Base-by-base conservation (phyloP, 2,329 filamentous ascomycete species). In the Curvularia eragrostidis region DNA sequence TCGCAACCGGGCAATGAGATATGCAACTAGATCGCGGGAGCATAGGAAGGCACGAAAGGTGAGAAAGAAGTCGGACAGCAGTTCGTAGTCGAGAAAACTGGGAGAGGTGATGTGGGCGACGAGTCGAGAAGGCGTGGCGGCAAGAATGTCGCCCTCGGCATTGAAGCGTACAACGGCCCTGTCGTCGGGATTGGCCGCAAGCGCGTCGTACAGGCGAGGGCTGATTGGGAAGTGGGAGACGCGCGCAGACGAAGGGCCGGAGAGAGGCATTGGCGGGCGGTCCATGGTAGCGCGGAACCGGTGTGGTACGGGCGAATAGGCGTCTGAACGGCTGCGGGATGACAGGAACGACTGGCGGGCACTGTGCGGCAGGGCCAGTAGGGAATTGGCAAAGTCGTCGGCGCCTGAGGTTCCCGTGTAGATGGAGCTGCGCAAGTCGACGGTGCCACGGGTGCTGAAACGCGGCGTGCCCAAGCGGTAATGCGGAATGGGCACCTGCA, bases 81-180 rank as follows among this genome's bases (percentile, higher is more conserved):
- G 84, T 70, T 98, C 94, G 75, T 99, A 99, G 75, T 99, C 94
- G 71, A 99, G 87, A 73, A 98, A 97, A 48, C 88, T 93, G 15
- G 95, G 92, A 0, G 95, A 98, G 0, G 95, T 98, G 62, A 99
- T 97, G 78, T 99, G 93, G 12, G 94, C 93, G 48, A 99, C 91
- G 36, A 99, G 87, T 12, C 95, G 89, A 3, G 93, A 89, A 1
- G 94, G 93, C 0, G 93, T 97, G 13, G 95, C 95, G 32, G 95
- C 95, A 28, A 89, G 89, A 19, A 99, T 93, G 41, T 91, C 85
- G 48, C 88, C 87, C 10, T 86, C 87, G 3, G 87, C 76, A 18
- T 91, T 88, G 75, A 96, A 97, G 56, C 91, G 89, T 21, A 99
- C 94, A 56, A 97, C 87, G 1, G 88, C 82, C 46, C 86, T 85